phyloP scores from a whole-genome alignment of 805 yeast species.

The Nakazawaea ernobii region DNA sequence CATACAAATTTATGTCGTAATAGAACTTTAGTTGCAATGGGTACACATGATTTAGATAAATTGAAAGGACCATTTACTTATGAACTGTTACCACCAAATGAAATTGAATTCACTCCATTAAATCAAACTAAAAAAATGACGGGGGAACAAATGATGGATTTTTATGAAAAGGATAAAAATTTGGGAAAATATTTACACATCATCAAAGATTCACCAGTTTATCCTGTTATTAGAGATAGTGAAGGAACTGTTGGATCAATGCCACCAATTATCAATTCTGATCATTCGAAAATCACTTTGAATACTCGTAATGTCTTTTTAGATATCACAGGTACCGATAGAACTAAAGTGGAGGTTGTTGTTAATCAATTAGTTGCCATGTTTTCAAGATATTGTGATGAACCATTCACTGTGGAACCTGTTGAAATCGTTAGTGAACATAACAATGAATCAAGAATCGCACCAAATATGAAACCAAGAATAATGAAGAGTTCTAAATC shows the following conservation, averaged over 20 bases:
- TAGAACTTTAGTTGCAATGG: slow-evolving; percentile 96
- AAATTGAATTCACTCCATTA: slow-evolving; percentile 68
- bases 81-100: slow-evolving; percentile 76
- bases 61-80: slow-evolving; percentile 80
- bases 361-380: slow-evolving; percentile 89
- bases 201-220: slow-evolving; percentile 81
- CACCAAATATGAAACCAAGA: slow-evolving; percentile 71
- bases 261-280: slow-evolving; percentile 96
- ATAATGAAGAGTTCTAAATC: slow-evolving; percentile 65
- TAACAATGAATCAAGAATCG: slow-evolving; percentile 65
- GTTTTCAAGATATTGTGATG: slow-evolving; percentile 84
- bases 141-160: slow-evolving; percentile 79
- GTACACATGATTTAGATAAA: slow-evolving; percentile 91
- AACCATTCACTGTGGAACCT: slow-evolving; percentile 85
- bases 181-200: slow-evolving; percentile 84
- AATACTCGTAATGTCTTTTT: slow-evolving; percentile 85
- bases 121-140: slow-evolving; percentile 65
- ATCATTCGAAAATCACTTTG: slow-evolving; percentile 80
- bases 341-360: slow-evolving; percentile 89
- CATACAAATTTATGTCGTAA: slow-evolving; percentile 95
- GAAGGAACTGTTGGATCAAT: slow-evolving; percentile 76
- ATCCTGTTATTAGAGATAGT: slow-evolving; percentile 83
- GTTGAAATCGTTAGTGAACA: slow-evolving; percentile 79
- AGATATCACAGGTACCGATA: slow-evolving; percentile 94
- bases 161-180: slow-evolving; percentile 86